These are phyloP conservation scores for Ogataea populi-albae DNA, from an alignment of 805 yeast genomes.

Conservation along the genomic window DNA sequence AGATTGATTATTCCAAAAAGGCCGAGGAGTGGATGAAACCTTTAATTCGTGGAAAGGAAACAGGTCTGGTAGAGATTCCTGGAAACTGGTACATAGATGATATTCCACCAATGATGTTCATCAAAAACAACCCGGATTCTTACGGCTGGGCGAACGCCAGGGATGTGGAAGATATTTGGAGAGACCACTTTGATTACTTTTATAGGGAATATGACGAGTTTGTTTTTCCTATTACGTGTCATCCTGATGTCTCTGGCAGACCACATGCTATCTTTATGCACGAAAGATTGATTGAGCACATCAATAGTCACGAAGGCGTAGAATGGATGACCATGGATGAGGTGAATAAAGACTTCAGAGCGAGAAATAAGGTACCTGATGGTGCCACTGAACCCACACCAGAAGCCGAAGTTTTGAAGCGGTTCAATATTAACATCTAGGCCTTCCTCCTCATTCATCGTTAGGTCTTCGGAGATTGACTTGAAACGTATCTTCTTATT, in stretches of 20 bases:
- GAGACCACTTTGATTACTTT: conserved; percentile 38
- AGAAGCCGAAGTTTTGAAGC: conserved; percentile 9
- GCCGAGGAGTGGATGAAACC: conserved; percentile 40
- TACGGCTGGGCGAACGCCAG: conserved; percentile 37
- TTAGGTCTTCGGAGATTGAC: neutral
- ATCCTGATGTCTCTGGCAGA: conserved; percentile 38
- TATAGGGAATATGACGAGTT: conserved; percentile 37
- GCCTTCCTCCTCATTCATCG: neutral
- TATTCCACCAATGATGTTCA: conserved; percentile 39
- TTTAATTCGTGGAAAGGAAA: conserved; percentile 30
- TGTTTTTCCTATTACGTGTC: conserved; percentile 37
- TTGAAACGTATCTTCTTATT: neutral
- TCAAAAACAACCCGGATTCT: conserved; percentile 31
- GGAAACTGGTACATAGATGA: conserved; percentile 39
- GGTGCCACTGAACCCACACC: conserved; percentile 31
- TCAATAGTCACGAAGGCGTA: conserved; percentile 37
- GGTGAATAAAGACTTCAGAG: conserved; percentile 32
- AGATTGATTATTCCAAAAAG: conserved; percentile 34
- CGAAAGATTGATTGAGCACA: conserved; percentile 35
- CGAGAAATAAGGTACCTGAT: conserved; percentile 24
- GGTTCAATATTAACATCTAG: neutral
- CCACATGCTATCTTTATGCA: conserved; percentile 37
- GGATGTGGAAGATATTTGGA: conserved; percentile 38
- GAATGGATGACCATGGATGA: conserved; percentile 40
- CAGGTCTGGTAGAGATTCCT: conserved; percentile 37